A percentile compares a stretch with the other conserved stretches of the same genome.
Evolutionary conservation across 495 filamentous ascomycete genomes (phyloP).

Genomic region (Wilcoxina mikolae): DNA sequence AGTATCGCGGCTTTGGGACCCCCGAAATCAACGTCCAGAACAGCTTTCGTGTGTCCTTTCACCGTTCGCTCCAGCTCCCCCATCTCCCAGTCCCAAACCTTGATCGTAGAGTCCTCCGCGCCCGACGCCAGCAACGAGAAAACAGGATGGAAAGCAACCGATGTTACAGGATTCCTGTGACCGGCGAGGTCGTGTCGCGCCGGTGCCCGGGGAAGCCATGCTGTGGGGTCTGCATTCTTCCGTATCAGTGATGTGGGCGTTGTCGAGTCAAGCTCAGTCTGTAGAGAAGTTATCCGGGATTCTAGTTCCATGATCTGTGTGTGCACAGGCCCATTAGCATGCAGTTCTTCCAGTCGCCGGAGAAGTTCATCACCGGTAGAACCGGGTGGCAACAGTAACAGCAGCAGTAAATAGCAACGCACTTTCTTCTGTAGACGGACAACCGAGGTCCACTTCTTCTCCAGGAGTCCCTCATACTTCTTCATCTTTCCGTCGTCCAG

Average conservation of each 20-base stretch:
- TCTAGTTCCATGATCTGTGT: conserved; percentile 97
- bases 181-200: conserved; percentile 72
- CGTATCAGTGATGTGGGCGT: conserved; percentile 70
- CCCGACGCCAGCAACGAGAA: conserved; percentile 86
- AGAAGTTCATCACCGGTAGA: not conserved
- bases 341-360: conserved; percentile 11
- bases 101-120: conserved; percentile 75
- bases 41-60: conserved; percentile 84
- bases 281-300: conserved; percentile 49
- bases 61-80: conserved; percentile 84
- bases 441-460: conserved; percentile 94
- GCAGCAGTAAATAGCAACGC: conserved; percentile 13
- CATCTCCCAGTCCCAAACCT: conserved; percentile 97
- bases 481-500: conserved; percentile 66
- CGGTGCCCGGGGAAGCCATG: conserved; percentile 72
- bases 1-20: conserved; percentile 74
- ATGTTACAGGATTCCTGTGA: conserved; percentile 68
- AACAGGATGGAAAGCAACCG: conserved; percentile 85
- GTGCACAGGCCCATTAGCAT: too few relatives aligned
- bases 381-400: not conserved
- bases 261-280: conserved; percentile 67
- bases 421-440: conserved; percentile 87
- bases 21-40: conserved; percentile 82
- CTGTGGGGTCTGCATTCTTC: conserved; percentile 66
- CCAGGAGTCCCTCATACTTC: conserved; percentile 78